Conservation (phyloP, 108 stramenopile genomes). For the Stephanodiscus minutulus region DNA sequence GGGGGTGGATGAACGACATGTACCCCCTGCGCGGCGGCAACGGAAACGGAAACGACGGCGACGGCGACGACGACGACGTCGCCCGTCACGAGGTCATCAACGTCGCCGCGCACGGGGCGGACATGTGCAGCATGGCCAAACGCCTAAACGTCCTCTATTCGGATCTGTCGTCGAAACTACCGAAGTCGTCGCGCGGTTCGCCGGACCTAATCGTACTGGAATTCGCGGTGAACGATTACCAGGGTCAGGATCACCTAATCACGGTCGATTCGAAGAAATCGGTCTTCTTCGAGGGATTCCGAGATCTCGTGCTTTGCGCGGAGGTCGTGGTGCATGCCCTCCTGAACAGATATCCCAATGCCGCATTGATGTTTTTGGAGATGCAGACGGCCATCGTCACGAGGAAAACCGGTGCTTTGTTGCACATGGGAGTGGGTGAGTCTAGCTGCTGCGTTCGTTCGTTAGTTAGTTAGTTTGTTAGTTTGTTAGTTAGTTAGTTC, state of each 20-base stretch:
- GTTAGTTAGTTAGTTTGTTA: no score
- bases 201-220: conserved; percentile 63
- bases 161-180: conserved; percentile 44
- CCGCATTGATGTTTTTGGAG: conserved; percentile 62
- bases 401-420: conserved; percentile 57
- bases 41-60: no score
- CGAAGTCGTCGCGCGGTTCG: conserved; percentile 28
- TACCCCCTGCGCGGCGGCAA: conserved; percentile 42
- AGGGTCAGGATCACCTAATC: conserved; percentile 65
- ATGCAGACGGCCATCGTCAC: conserved; percentile 60
- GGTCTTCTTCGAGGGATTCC: conserved; percentile 69
- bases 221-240: conserved; percentile 72
- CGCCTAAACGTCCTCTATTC: conserved; percentile 53
- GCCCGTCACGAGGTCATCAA: conserved; percentile 49
- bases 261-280: conserved; percentile 54
- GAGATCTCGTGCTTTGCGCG: conserved; percentile 52
- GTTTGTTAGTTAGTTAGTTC: no score
- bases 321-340: conserved; percentile 61
- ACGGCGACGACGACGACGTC: background rate
- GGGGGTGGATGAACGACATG: conserved; percentile 65
- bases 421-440: conserved; percentile 57
- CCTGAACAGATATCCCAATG: conserved; percentile 41
- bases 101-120: conserved; percentile 65
- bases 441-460: no score
- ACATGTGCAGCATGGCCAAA: conserved; percentile 66